Base-by-base conservation (phyloP, 805 yeast genomes). In the Candida sonorensis region DNA sequence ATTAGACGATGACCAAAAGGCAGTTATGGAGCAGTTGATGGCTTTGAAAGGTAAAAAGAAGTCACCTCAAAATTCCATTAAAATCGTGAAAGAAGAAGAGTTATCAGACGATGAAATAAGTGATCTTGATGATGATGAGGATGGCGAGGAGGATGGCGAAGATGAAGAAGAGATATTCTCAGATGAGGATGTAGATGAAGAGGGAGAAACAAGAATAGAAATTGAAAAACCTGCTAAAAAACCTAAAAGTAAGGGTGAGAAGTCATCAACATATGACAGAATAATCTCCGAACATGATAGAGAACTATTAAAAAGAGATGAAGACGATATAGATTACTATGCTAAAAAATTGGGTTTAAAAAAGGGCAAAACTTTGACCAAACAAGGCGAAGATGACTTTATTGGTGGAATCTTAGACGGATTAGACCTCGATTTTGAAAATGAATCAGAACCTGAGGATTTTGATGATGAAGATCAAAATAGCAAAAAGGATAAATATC, bases 401-500 rank as follows among this genome's bases (percentile, higher is more conserved):
- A 64, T 87, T 29, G 95, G 83, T 28, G 94, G 87, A n/a, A 52
- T 87, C 15, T 60, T 87, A 4, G 95, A 84, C 33, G 95, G 88
- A 1, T 57, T 75, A n/a, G 81, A 76, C 40, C 56, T 73, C 31
- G 77, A 69, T 26, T 61, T 62, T 38, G 38, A 32, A 16, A 35
- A 40, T 21, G 31, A 29, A 21, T 13, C 10, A 9, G 16, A 12
- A 29, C 23, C 5, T 18, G 23, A 27, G 19, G n/a, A 6, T 9
- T 17, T 10, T 10, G 20, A 21, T 29, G 31, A 10, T 26, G n/a
- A 21, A 10, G 26, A 15, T 30, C 26, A 31, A 36, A 22, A 29
- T 40, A 12, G 41, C 27, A 49, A 38, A 22, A 45, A 42, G 10
- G 49, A 41, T 4, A 40, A 38, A 9, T 41, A 37, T 7, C 44